A percentile compares a stretch with the other conserved stretches of the same genome.
phyloP scores from a whole-genome alignment of 257 asterid genomes.

The Verbascum thapsus region DNA sequence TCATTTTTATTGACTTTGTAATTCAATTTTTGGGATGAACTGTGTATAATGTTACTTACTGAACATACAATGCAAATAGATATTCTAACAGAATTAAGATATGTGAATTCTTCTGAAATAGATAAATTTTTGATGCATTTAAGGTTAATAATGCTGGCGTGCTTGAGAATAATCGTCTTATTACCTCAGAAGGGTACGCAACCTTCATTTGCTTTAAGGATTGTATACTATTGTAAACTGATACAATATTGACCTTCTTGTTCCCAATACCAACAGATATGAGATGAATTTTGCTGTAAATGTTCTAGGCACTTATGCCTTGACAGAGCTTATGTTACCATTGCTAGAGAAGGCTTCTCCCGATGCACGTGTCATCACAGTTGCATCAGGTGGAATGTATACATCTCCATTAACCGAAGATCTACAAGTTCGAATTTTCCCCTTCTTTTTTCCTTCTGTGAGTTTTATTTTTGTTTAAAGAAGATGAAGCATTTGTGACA shows the following conservation, averaged over 20 bases:
- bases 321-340: slow-evolving; percentile 80
- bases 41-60: not conserved
- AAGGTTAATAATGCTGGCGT: slow-evolving; percentile 95
- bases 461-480: not conserved
- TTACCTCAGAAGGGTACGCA: slow-evolving; percentile 81
- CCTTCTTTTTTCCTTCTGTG: not conserved
- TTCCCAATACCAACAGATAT: slow-evolving; percentile 40
- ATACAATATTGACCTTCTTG: not conserved
- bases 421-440: slow-evolving; percentile 52
- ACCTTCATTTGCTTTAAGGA: slow-evolving; percentile 20
- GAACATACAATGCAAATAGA: not conserved
- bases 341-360: slow-evolving; percentile 87
- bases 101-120: not conserved
- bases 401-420: slow-evolving; percentile 76
- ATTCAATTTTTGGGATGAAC: not conserved
- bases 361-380: slow-evolving; percentile 94
- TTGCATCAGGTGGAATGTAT: slow-evolving; percentile 96
- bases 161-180: slow-evolving; percentile 59
- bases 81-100: not conserved
- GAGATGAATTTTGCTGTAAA: slow-evolving; percentile 90
- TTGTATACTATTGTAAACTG: slow-evolving; percentile 3
- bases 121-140: slow-evolving; percentile 17
- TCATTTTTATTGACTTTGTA: slow-evolving; percentile 12
- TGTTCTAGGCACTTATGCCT: slow-evolving; percentile 81
- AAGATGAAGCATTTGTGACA: slow-evolving; percentile 14